phyloP scores from a whole-genome alignment of 345 rosid species.

The Rhodomyrtus tomentosa region DNA sequence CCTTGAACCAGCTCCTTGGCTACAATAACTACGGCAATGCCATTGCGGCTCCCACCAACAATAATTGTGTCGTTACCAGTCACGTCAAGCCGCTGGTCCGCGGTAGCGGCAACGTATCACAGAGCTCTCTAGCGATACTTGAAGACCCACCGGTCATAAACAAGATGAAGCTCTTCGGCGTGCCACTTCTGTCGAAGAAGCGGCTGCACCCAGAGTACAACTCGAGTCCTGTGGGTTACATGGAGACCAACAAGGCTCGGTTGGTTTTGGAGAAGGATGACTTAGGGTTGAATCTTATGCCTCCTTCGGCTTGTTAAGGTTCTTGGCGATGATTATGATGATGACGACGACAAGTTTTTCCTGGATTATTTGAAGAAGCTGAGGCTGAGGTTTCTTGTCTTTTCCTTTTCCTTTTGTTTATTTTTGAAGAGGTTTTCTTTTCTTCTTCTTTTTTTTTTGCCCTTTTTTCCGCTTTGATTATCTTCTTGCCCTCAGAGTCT shows the following conservation, averaged over 20 bases:
- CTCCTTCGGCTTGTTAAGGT: slow-evolving; percentile 48
- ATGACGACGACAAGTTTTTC: not conserved
- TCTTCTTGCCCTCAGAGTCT: not conserved
- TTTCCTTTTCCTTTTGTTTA: not conserved
- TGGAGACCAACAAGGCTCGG: slow-evolving; percentile 39
- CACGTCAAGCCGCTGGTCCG: slow-evolving; percentile 19
- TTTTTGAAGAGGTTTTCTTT: slow-evolving; percentile 1
- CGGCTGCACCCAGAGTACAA: slow-evolving; percentile 44
- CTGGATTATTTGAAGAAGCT: not conserved
- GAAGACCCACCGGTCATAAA: slow-evolving; percentile 10
- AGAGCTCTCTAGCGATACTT: slow-evolving; percentile 27
- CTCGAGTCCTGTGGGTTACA: slow-evolving; percentile 16
- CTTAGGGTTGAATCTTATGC: slow-evolving; percentile 72
- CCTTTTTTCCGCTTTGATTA: not conserved
- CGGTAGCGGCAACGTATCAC: slow-evolving; percentile 11
- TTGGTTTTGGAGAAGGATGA: slow-evolving; percentile 67
- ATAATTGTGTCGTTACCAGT: slow-evolving; percentile 6
- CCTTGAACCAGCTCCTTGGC: slow-evolving; percentile 34
- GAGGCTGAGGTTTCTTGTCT: not conserved
- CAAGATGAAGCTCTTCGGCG: slow-evolving; percentile 73
- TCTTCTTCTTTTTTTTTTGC: not conserved
- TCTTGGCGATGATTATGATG: not conserved
- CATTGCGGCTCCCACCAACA: not conserved
- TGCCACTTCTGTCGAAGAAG: slow-evolving; percentile 52
- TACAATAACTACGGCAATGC: slow-evolving; percentile 8